Conservation (phyloP, 2,329 filamentous ascomycete genomes). For the Xylariales sp. region DNA sequence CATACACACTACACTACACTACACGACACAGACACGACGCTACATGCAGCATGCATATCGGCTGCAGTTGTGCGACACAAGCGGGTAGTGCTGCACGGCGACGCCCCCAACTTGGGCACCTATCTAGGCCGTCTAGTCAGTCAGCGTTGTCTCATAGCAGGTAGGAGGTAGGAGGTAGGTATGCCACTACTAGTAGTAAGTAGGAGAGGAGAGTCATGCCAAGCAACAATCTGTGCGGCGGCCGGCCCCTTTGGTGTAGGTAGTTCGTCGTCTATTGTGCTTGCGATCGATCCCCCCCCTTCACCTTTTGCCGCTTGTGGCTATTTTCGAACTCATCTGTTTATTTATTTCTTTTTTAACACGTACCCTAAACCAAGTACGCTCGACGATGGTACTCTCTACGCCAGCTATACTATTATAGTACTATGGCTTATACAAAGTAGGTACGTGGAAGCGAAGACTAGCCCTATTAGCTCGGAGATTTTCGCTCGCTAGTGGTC, state of each 20-base stretch:
- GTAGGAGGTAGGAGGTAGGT: no score
- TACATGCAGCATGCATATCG: conserved; percentile 35
- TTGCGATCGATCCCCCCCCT: no score
- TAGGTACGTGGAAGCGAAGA: no score
- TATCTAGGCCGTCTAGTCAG: no score
- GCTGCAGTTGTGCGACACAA: conserved; percentile 34
- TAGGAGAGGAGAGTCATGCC: not conserved
- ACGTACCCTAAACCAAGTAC: not conserved
- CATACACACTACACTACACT: no score
- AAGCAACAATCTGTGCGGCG: conserved; percentile 1
- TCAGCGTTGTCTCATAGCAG: no score
- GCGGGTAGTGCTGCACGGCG: not conserved
- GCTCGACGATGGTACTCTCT: not conserved
- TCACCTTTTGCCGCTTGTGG: not conserved
- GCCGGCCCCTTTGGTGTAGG: not conserved
- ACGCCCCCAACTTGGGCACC: not conserved
- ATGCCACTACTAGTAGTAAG: no score
- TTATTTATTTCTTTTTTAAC: not conserved
- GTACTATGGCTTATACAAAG: not conserved
- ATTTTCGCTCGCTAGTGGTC: no score
- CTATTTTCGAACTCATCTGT: not conserved
- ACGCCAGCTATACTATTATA: not conserved
- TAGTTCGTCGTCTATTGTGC: not conserved
- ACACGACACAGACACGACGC: no score
- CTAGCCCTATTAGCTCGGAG: no score